These are phyloP conservation scores for Cerrena zonata DNA, from an alignment of 1,284 basidiomycete genomes.

Conservation along the genomic window DNA sequence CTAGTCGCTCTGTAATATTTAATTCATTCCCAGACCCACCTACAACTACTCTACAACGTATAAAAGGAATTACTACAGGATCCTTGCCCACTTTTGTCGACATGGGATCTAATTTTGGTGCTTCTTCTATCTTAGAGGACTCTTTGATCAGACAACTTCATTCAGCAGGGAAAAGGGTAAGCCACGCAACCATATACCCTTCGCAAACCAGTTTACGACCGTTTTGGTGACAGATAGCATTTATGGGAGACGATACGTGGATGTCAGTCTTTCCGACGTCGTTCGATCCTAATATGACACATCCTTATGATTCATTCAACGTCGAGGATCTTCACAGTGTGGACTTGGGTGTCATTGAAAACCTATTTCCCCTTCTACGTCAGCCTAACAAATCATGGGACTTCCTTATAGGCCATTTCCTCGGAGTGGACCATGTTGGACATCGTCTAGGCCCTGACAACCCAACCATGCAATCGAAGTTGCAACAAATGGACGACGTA, in stretches of 20 bases:
- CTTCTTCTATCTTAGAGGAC: constrained; percentile 82
- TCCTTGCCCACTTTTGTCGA: constrained; percentile 96
- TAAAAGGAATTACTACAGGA: constrained; percentile 94
- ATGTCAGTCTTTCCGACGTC: constrained; percentile 77
- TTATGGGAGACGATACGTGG: constrained; percentile 98
- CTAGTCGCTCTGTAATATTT: constrained; percentile 77
- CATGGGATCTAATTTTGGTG: constrained; percentile 87
- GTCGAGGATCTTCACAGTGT: constrained; percentile 97
- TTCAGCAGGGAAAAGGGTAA: constrained; percentile 52
- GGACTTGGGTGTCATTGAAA: constrained; percentile 80
- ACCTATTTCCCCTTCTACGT: constrained; percentile 76
- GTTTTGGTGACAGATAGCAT: constrained; percentile 45
- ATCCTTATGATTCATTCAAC: constrained; percentile 94
- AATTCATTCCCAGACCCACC: constrained; percentile 92
- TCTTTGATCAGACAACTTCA: constrained; percentile 66
- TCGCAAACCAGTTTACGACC: constrained; percentile 11
- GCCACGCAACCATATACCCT: constrained; percentile 16
- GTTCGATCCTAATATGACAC: constrained; percentile 68
- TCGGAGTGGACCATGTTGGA: constrained; percentile 97
- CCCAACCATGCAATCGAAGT: constrained; percentile 79
- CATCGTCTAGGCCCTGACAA: constrained; percentile 91
- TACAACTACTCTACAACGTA: constrained; percentile 89
- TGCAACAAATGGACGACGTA: constrained; percentile 83
- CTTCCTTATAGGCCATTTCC: constrained; percentile 86
- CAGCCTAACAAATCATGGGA: constrained; percentile 61